Base-by-base conservation (phyloP, 352 stramenopile species). In the Phytophthora multivora region DNA sequence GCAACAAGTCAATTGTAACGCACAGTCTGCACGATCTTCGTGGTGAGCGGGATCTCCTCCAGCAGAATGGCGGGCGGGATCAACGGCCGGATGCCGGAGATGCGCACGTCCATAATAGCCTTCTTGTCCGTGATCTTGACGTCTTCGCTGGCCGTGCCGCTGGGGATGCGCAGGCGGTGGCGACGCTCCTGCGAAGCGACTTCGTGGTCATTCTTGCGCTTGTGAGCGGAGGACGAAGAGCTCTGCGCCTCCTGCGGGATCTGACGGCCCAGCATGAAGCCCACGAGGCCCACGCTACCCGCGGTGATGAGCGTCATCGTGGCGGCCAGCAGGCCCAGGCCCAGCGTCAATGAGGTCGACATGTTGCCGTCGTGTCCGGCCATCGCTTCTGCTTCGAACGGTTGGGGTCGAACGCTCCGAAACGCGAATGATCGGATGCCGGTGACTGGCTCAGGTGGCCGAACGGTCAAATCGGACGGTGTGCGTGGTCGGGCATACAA, bases 71-170 rank as follows among this genome's bases (percentile, higher is more conserved):
- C 89, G 0, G 89, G 89, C n/a, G 89, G 85, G 51, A 96, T 86
- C 25, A 96, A 79, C 62, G 89, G 89, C 0, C 86, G 87, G 45
- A 96, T 94, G 49, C 79, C 83, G 38, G 79, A 83, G 63, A 96
- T 95, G 65, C 88, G 88, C 62, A 95, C 87, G 63, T 96, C 88
- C 55, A 95, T 76, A 33, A 96, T 91, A 5, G 83, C 75, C 47
- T 91, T 84, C 69, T 89, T 93, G 73, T 95, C 87, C 60, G 80
- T 80, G 71, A 93, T 89, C 55, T 89, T 89, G 41, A 93, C 82
- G 51, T 95, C 81, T 53, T 93, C 81, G 49, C 80, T 83, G 19
- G 79, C 77, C n/a, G 69, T 75, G 42, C 77, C 77, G 58, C 80
- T 91, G 7, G 84, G 77, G 42, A 91, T 83, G 25, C 80, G 82